Base-by-base conservation (phyloP, 1,284 basidiomycete genomes). In the Marasmius fiardii region DNA sequence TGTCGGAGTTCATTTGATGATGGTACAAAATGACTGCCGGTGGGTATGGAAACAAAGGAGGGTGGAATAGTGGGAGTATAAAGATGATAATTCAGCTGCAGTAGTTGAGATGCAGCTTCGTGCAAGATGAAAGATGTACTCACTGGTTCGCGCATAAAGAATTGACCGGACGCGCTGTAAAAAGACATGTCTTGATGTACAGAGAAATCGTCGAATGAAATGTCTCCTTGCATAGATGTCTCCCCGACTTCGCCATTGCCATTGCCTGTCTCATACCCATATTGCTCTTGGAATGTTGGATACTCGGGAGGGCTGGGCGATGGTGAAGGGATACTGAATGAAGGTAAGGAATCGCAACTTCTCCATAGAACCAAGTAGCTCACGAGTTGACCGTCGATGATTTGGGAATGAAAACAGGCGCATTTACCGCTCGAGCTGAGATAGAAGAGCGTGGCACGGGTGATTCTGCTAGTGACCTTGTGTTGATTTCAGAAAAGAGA, bases 81-180 rank as follows among this genome's bases (percentile, higher is more conserved):
- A 28, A 98, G 81, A 65, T 98, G 93, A 68, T 98, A 94, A 67
- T 97, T 86, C 49, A 97, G 81, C 88, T 94, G 65, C 10, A 33
- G 20, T 18, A 52, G 57, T 24, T 51, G 43, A 21, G 51, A 43
- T 45, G 41, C 41, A 34, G 54, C n/a, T 31, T 31, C 39, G 18
- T 5, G 54, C 8, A 43, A 43, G 28, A 49, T 44, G 21, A 39
- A 52, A 37, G 41, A 11, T 39, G 31, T 45, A 72, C 86, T 66
- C 67, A 92, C 90, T 20, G 88, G 86, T 65, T 91, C 88, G 6
- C 80, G 81, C 52, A 83, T 69, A 64, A 82, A 90, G 2, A 80
- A 65, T 41, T 81, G 74, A 43, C 80, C 74, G 31, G 76, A 67
- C 35, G 76, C 62, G 54, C 77, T 74, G 63, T 84, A 91, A 69